Evolutionary conservation across 2,329 filamentous ascomycete genomes (phyloP).

Genomic region (Acrocalymma vagum): DNA sequence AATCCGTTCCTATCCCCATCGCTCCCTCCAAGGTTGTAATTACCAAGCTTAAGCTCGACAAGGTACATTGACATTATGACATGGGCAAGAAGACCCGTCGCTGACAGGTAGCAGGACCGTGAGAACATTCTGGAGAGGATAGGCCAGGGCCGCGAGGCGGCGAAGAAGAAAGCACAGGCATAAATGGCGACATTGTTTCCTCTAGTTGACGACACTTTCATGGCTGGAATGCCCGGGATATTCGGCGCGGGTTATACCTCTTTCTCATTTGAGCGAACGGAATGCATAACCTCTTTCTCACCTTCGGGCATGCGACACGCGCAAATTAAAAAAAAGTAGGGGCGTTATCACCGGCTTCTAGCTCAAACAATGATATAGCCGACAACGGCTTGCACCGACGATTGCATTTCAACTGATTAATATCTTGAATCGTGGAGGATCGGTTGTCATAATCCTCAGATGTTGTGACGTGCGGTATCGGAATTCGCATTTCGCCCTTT

Average conservation of each 20-base stretch:
- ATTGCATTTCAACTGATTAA: slow-evolving; percentile 42
- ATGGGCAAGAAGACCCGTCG: background rate
- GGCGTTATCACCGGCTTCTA: slow-evolving; percentile 48
- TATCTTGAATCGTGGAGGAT: no score
- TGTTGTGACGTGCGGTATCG: slow-evolving; percentile 29
- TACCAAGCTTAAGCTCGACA: slow-evolving; percentile 98
- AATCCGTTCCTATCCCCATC: slow-evolving; percentile 93
- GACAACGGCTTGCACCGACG: slow-evolving; percentile 41
- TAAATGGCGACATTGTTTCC: slow-evolving; percentile 53
- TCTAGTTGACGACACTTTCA: slow-evolving; percentile 49
- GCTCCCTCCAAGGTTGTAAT: slow-evolving; percentile 97
- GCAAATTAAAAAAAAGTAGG: slow-evolving; percentile 48
- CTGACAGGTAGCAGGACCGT: slow-evolving; percentile 65
- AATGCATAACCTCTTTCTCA: slow-evolving; percentile 49
- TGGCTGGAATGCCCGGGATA: slow-evolving; percentile 42
- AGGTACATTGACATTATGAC: slow-evolving; percentile 51
- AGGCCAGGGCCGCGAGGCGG: slow-evolving; percentile 79
- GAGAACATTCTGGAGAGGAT: slow-evolving; percentile 88
- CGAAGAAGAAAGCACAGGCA: slow-evolving; percentile 70
- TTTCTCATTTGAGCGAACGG: slow-evolving; percentile 46
- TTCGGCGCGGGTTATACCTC: slow-evolving; percentile 42
- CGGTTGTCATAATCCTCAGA: slow-evolving; percentile 24
- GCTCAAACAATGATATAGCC: slow-evolving; percentile 47
- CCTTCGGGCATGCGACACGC: slow-evolving; percentile 41
- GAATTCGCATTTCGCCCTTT: slow-evolving; percentile 35